Evolutionary conservation across 2,329 filamentous ascomycete species (phyloP).

Genomic region (Xylaria polymorpha): DNA sequence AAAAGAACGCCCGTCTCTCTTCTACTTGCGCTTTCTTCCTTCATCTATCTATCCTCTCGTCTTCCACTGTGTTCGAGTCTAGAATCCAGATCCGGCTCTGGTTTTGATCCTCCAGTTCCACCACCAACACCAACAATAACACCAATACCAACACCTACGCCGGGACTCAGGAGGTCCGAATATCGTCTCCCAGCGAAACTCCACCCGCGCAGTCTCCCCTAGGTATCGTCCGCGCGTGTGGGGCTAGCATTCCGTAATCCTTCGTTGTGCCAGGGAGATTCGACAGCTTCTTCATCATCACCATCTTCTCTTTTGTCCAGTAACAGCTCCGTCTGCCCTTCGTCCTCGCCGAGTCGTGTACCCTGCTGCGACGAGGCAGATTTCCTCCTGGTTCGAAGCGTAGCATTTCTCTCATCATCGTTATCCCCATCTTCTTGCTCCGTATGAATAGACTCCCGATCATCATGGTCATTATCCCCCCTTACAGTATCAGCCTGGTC

Average conservation of each 20-base stretch:
- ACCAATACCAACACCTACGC: not conserved
- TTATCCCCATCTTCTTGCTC: conserved; percentile 1
- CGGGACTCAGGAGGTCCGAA: not conserved
- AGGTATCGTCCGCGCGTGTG: conserved; percentile 26
- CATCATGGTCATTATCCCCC: conserved; percentile 21
- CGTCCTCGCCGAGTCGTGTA: conserved; percentile 27
- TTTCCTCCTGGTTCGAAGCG: conserved; percentile 8
- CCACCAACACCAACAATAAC: too few species aligned
- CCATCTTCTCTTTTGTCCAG: not conserved
- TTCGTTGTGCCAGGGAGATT: conserved; percentile 37
- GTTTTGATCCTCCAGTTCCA: too few species aligned
- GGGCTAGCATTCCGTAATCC: conserved; percentile 3
- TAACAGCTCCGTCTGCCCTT: conserved; percentile 29
- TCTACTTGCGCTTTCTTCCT: not conserved
- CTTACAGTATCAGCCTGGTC: conserved; percentile 34
- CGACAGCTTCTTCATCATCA: not conserved
- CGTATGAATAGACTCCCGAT: not conserved
- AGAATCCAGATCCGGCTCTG: not conserved
- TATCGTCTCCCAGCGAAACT: conserved; percentile 11
- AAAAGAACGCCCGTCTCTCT: conserved; percentile 2
- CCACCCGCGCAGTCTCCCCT: conserved; percentile 33
- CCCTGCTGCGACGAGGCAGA: conserved; percentile 35
- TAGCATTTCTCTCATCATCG: conserved; percentile 20
- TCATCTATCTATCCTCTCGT: not conserved
- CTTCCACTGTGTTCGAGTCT: not conserved